Evolutionary conservation across 192 early-diverging fungal genomes (phyloP), one percentile per base, ranked within the genome.

Genomic region (Piromyces sp.): DNA sequence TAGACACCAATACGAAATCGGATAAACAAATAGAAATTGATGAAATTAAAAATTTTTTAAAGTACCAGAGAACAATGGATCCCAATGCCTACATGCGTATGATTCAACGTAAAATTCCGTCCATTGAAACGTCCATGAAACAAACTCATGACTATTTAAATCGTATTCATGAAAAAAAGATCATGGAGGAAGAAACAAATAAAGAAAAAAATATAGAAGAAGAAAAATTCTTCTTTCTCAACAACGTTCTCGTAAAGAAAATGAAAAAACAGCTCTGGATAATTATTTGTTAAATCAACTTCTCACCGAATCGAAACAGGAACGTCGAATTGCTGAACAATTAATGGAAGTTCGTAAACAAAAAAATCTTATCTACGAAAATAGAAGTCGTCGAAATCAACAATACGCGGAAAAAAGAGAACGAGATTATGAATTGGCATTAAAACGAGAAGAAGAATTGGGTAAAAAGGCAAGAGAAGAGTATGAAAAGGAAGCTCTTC

Each of bases 251-350:
- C 85, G 89, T 79, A 87, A 91, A 78, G 87, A 87, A 51, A 80
- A 83, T 31, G 87, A 91, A 42, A 82, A 81, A 36, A 79, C 83
- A 9, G 85, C 86, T 16, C 42, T 89, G 38, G 88, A 91, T 78
- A 84, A 88, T 30, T 80, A 87, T 26, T 80, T 89, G 28, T 81
- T 89, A 12, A 40, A 86, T 14, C 88, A 88, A 80, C 83, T 91
- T 26, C 80, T 87, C 81, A 83, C 87, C 7, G 87, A 89, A 83
- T 91, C 90, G 14, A 91, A 91, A 84, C 90, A 91, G 82, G 90
- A 91, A 81, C 81, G 89, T 13, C 79, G 90, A 11, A 91, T 91
- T n/a, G 90, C 88, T 5, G 88, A 91, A 81, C 89, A 91, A 87
- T 89, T 91, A 1, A 83, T 89, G 82, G 86, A 89, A 33, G 84